phyloP scores from a whole-genome alignment of 257 asterid species.

The Primulina eburnea region DNA sequence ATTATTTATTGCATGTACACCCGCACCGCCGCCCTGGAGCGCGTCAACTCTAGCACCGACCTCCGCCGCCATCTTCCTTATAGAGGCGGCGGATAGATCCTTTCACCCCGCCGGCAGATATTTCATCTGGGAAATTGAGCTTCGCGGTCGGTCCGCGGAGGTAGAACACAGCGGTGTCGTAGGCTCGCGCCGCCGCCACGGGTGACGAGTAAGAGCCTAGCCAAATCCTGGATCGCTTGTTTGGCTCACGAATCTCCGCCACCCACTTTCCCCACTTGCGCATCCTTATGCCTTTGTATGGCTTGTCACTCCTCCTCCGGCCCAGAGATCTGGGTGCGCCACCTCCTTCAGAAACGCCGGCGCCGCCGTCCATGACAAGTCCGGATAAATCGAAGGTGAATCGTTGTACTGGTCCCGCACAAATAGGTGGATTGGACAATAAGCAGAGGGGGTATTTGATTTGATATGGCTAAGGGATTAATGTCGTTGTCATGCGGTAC shows the following conservation, averaged over 20 bases:
- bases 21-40: slow-evolving; percentile 23
- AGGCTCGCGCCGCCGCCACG: slow-evolving; percentile 56
- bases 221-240: slow-evolving; percentile 55
- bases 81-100: slow-evolving; percentile 45
- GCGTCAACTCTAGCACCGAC: slow-evolving; percentile 58
- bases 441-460: slow-evolving; percentile 20
- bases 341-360: slow-evolving; percentile 17
- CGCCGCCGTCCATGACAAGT: slow-evolving; percentile 16
- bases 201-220: slow-evolving; percentile 49
- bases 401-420: slow-evolving; percentile 16
- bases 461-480: slow-evolving; percentile 20
- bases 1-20: slow-evolving; percentile 14
- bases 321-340: slow-evolving; percentile 20
- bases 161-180: slow-evolving; percentile 51
- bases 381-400: not conserved
- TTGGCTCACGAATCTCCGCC: slow-evolving; percentile 57
- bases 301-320: slow-evolving; percentile 35
- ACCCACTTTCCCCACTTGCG: slow-evolving; percentile 67
- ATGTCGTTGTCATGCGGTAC: slow-evolving; percentile 18
- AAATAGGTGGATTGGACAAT: slow-evolving; percentile 20
- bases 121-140: slow-evolving; percentile 44
- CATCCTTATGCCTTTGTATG: slow-evolving; percentile 53
- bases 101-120: slow-evolving; percentile 16
- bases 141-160: slow-evolving; percentile 50
- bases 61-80: slow-evolving; percentile 47